Evolutionary conservation across 208 protist species (phyloP).

Genomic region (Trypanosoma boissoni): DNA sequence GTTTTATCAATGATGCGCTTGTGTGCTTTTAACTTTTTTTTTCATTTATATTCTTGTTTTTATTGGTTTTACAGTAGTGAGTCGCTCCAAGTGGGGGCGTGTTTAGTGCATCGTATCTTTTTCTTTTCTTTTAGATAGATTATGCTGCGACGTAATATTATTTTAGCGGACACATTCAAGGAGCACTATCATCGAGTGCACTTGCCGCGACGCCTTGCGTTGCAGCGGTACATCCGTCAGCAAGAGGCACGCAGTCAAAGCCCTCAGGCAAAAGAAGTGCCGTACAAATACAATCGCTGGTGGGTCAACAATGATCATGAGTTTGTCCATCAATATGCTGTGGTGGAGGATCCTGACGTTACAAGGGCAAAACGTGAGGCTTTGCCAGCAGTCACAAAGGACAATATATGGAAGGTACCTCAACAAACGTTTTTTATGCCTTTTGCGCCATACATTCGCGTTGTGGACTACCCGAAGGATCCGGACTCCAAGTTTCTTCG

Average conservation of each 20-base stretch:
- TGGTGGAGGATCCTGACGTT: conserved; percentile 86
- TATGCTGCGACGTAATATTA: conserved; percentile 61
- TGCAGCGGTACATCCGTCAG: conserved; percentile 65
- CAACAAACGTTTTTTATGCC: conserved; percentile 88
- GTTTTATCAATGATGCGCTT: no score
- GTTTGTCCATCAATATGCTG: conserved; percentile 86
- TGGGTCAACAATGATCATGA: conserved; percentile 89
- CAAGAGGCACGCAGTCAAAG: conserved; percentile 33
- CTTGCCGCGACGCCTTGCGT: conserved; percentile 67
- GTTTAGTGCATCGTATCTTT: no score
- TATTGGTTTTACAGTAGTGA: no score
- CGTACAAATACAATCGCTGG: conserved; percentile 90
- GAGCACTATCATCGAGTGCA: conserved; percentile 90
- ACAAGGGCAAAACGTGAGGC: conserved; percentile 51
- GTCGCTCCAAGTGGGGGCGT: no score
- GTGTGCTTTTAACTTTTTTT: conserved; percentile 7
- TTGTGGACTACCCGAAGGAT: conserved; percentile 88
- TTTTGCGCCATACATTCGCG: conserved; percentile 81
- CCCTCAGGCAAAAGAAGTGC: conserved; percentile 37
- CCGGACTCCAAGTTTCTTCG: conserved; percentile 83
- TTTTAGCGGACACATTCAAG: conserved; percentile 76
- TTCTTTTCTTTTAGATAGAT: no score
- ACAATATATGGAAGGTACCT: conserved; percentile 83
- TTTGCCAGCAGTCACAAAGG: conserved; percentile 69
- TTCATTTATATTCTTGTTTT: conserved; percentile 9